These are phyloP conservation scores for Plantago major DNA, from an alignment of 257 asterid genomes.

Conservation along the genomic window DNA sequence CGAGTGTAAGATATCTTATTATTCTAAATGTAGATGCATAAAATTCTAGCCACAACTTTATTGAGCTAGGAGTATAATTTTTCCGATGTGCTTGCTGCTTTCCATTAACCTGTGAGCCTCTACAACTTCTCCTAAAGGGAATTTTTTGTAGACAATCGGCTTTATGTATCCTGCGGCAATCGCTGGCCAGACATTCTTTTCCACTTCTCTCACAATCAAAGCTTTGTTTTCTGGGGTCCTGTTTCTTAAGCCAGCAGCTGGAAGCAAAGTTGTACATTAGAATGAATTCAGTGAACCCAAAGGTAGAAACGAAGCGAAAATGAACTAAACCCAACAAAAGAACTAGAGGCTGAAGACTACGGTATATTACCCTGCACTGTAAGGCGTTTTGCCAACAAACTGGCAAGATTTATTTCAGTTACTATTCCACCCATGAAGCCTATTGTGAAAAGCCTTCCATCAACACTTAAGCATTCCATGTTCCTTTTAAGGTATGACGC, in stretches of 20 bases:
- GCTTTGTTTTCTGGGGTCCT: slow-evolving; percentile 77
- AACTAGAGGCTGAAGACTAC: background rate
- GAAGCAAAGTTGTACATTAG: slow-evolving; percentile 4
- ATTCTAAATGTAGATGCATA: too few species aligned
- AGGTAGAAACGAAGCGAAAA: too few species aligned
- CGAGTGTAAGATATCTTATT: too few species aligned
- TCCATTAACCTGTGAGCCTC: slow-evolving; percentile 84
- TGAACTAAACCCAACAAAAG: too few species aligned
- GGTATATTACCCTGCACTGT: slow-evolving; percentile 69
- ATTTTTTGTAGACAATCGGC: slow-evolving; percentile 60
- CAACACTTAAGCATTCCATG: slow-evolving; percentile 61
- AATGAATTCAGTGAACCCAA: background rate
- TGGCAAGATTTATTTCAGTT: slow-evolving; percentile 59
- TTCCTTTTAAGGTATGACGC: slow-evolving; percentile 70
- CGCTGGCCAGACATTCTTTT: slow-evolving; percentile 91
- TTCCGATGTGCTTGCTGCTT: slow-evolving; percentile 89
- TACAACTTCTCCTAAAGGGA: slow-evolving; percentile 62
- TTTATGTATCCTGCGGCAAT: slow-evolving; percentile 71
- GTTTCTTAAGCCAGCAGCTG: slow-evolving; percentile 81
- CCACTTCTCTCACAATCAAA: slow-evolving; percentile 76
- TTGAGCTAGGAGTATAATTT: slow-evolving; percentile 53
- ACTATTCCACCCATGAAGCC: slow-evolving; percentile 87
- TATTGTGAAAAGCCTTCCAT: slow-evolving; percentile 90
- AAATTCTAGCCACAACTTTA: too few species aligned
- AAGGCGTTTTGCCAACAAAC: slow-evolving; percentile 65